These are phyloP conservation scores for Trichophyton schoenleinii DNA, from an alignment of 2,329 filamentous ascomycete genomes.

Conservation along the genomic window DNA sequence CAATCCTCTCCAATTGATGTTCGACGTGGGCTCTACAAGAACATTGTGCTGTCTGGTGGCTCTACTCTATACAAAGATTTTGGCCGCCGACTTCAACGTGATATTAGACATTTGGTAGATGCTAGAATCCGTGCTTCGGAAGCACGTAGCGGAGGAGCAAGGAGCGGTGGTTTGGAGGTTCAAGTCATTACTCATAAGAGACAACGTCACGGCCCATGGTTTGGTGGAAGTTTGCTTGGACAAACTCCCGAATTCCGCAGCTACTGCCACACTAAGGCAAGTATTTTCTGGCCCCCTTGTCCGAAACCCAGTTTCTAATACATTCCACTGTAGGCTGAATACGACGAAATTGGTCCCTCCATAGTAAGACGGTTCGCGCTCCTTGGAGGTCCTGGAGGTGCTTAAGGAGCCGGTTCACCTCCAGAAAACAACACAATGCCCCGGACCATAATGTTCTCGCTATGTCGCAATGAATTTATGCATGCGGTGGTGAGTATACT, in stretches of 20 bases:
- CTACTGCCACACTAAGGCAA: constrained; percentile 88
- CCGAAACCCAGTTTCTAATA: constrained; percentile 3
- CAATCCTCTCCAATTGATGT: constrained; percentile 97
- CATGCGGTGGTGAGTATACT: neutral
- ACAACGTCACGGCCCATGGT: constrained; percentile 96
- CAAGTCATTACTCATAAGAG: constrained; percentile 96
- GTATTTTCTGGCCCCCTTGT: constrained; percentile 5
- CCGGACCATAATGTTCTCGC: neutral
- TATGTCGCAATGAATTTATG: neutral
- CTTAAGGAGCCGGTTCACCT: constrained; percentile 18
- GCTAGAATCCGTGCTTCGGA: constrained; percentile 86
- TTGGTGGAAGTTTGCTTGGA: constrained; percentile 87
- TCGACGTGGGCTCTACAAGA: constrained; percentile 94
- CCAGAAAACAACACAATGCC: neutral
- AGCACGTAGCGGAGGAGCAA: constrained; percentile 77
- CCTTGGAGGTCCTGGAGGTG: constrained; percentile 70
- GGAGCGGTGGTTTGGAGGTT: constrained; percentile 87
- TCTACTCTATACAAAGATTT: constrained; percentile 99
- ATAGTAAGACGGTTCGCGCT: constrained; percentile 92
- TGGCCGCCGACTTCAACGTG: constrained; percentile 84
- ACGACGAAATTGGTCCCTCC: constrained; percentile 90
- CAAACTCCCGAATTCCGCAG: constrained; percentile 97
- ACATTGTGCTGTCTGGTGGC: constrained; percentile 94
- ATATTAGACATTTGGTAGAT: constrained; percentile 93
- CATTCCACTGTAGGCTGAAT: constrained; percentile 40